Evolutionary conservation across 805 yeast genomes (phyloP).

Genomic region (Cyberlindnera euphorbiiphila): DNA sequence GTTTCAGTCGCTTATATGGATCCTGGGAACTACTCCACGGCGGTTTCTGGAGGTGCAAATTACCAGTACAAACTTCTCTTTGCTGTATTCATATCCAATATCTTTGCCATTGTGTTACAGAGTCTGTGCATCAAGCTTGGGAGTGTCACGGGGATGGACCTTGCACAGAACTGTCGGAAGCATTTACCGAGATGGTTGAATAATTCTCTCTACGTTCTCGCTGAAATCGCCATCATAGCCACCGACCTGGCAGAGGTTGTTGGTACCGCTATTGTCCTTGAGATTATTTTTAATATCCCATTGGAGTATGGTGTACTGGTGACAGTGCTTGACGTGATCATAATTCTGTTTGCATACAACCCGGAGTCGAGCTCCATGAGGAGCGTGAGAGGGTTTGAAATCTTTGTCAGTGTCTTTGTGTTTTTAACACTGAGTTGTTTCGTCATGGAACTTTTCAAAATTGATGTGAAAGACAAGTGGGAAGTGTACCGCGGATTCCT

Average conservation of each 20-base stretch:
- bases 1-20: conserved; percentile 81
- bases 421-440: conserved; percentile 74
- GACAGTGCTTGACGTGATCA: conserved; percentile 77
- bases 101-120: conserved; percentile 72
- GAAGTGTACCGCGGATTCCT: conserved; percentile 63
- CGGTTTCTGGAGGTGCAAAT: conserved; percentile 75
- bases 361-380: conserved; percentile 72
- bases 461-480: conserved; percentile 47
- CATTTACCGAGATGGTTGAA: conserved; percentile 62
- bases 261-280: conserved; percentile 84
- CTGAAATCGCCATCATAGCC: conserved; percentile 86
- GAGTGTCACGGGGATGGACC: conserved; percentile 72
- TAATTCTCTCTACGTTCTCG: conserved; percentile 57
- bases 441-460: conserved; percentile 59
- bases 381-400: conserved; percentile 73
- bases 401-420: conserved; percentile 68
- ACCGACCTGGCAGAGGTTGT: conserved; percentile 94
- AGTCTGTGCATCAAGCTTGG: conserved; percentile 71
- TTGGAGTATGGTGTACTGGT: conserved; percentile 69
- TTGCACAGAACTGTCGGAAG: conserved; percentile 71
- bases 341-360: conserved; percentile 73
- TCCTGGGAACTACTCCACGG: conserved; percentile 82
- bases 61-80: conserved; percentile 66
- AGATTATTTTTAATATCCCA: conserved; percentile 73
- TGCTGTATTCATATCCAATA: conserved; percentile 59